Base-by-base conservation (phyloP, 2,329 filamentous ascomycete species). In the Penicillium sp. region DNA sequence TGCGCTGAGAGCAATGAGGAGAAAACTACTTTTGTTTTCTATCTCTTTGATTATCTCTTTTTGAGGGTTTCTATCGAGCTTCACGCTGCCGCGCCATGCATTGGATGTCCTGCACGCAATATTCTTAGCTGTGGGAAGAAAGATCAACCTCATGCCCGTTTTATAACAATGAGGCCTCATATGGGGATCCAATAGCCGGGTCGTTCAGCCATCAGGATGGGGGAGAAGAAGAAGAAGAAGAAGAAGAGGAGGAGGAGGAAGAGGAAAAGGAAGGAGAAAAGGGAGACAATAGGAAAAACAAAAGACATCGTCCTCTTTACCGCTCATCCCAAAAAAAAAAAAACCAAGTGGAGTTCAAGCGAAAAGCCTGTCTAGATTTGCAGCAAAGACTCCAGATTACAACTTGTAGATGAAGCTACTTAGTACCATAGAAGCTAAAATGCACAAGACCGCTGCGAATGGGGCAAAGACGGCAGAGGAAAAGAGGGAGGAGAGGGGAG, bases 211-310 rank as follows among this genome's bases (percentile, higher is more conserved):
- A 18, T 18, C 35, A 37, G 35, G n/a, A 5, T 7, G 35, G 6
- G 35, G 29, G 11, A 4, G 3, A 5, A 3, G 29, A 32, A 32
- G 29, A 32, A 3, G 29, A 32, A 8, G 29, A 32, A 32, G 29
- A 11, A 32, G 11, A 54, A 49, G 48, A 53, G 49, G 43, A 51
- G 47, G 47, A 46, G 49, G 51, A 33, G n/a, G 34, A 28, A 51
- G 43, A 39, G 47, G 45, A 51, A 8, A n/a, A 43, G 8, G 18
- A n/a, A 33, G 12, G 2, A 38, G 34, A 29, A 35, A 32, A 42
- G 27, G 45, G 45, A 48, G 39, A 34, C 29, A 37, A 32, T 38
- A 28, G 11, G 29, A 7, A 32, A 32, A 32, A 11, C 7, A 32
- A 32, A 11, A 32, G 29, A 32, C 29, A 32, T 32, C 47, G 42